Percentiles rank a stretch among this genome's conserved stretches.
phyloP scores from a whole-genome alignment of 2,329 filamentous ascomycete species.

The Penicillium sp. region DNA sequence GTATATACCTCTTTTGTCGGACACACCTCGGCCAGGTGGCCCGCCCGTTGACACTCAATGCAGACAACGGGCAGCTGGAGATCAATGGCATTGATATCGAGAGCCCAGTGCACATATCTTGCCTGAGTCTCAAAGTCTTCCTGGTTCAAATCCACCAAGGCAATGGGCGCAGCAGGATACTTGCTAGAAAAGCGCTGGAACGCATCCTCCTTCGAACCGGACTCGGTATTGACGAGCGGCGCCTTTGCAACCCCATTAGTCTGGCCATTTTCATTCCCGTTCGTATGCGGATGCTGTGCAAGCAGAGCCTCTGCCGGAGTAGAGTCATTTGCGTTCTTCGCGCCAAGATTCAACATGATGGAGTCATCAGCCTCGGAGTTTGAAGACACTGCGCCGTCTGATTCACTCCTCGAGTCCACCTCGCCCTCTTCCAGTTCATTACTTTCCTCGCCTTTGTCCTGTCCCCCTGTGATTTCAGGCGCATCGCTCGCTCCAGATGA shows the following conservation, averaged over 20 bases:
- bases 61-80: constrained; percentile 42
- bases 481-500: constrained; percentile 17
- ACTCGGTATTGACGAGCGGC: not conserved
- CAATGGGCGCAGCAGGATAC: constrained; percentile 33
- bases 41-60: constrained; percentile 40
- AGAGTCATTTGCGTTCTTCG: constrained; percentile 22
- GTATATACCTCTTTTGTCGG: constrained; percentile 40
- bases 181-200: constrained; percentile 32
- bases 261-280: constrained; percentile 8
- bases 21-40: constrained; percentile 43
- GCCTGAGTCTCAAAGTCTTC: constrained; percentile 40
- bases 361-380: constrained; percentile 40
- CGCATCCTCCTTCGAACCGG: constrained; percentile 32
- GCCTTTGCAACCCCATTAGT: constrained; percentile 4
- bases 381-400: constrained; percentile 30
- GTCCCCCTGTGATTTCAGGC: constrained; percentile 5
- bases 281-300: constrained; percentile 3
- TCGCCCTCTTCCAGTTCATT: constrained; percentile 29
- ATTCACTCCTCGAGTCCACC: constrained; percentile 28
- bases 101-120: constrained; percentile 40
- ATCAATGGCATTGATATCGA: constrained; percentile 37
- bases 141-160: constrained; percentile 36
- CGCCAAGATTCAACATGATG: constrained; percentile 42
- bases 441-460: not conserved
- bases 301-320: constrained; percentile 20